Conservation (phyloP, 371 early-diverging fungal species). For the Apophysomyces sp. region DNA sequence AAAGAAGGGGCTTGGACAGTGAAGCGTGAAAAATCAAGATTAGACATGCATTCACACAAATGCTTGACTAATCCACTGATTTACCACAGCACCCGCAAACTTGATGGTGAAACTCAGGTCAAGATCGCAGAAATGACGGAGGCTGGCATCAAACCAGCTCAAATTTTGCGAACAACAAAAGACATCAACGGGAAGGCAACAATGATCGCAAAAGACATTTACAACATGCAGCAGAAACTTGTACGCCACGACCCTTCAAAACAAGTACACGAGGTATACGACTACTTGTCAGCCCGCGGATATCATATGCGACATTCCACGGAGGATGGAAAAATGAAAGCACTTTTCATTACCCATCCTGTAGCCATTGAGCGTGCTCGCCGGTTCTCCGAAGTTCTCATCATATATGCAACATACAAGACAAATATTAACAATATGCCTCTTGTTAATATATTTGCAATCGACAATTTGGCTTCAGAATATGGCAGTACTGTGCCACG, state of each 20-base stretch:
- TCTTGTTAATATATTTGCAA: slow-evolving; percentile 55
- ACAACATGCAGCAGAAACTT: not conserved
- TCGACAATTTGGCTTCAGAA: slow-evolving; percentile 33
- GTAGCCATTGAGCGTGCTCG: not conserved
- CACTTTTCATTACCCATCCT: not conserved
- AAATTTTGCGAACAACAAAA: not conserved
- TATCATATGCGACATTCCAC: not conserved
- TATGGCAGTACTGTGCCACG: not conserved
- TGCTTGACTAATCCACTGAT: no score
- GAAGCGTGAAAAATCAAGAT: no score
- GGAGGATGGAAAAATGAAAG: not conserved
- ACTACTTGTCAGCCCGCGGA: not conserved
- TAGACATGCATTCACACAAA: no score
- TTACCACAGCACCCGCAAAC: no score
- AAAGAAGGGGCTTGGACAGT: not conserved
- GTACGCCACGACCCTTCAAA: no score
- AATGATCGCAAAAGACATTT: not conserved
- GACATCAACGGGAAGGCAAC: not conserved
- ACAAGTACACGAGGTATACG: not conserved
- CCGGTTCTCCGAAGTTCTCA: slow-evolving; percentile 4
- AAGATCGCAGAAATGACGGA: no score
- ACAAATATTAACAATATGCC: slow-evolving; percentile 53
- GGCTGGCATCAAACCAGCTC: no score
- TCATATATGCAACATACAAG: slow-evolving; percentile 45
- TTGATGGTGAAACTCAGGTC: no score